phyloP scores from a whole-genome alignment of 2,329 filamentous ascomycete genomes.

The Penicillium sp. region DNA sequence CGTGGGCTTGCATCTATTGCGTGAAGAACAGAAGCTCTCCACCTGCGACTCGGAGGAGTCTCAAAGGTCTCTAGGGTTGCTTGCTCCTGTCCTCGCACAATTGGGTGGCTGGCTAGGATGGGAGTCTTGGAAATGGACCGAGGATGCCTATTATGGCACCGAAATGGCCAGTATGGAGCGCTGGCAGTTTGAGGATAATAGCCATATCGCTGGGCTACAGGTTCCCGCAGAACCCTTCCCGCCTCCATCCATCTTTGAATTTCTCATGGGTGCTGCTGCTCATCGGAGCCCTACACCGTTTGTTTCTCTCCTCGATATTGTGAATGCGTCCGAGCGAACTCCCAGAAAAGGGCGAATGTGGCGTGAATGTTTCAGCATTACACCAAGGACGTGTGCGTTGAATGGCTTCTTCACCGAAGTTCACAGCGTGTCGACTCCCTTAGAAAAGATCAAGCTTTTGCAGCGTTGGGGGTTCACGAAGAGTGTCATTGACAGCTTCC shows the following conservation, averaged over 20 bases:
- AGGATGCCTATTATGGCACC: slow-evolving; percentile 57
- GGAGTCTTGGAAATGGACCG: slow-evolving; percentile 56
- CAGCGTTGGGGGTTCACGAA: slow-evolving; percentile 62
- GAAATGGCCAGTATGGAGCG: slow-evolving; percentile 57
- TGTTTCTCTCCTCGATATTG: slow-evolving; percentile 51
- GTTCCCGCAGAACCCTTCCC: slow-evolving; percentile 51
- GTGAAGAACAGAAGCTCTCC: slow-evolving; percentile 84
- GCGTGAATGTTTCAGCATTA: slow-evolving; percentile 41
- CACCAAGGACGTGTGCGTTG: slow-evolving; percentile 69
- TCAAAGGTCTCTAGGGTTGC: slow-evolving; percentile 45
- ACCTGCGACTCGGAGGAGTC: slow-evolving; percentile 54
- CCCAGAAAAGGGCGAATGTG: slow-evolving; percentile 32
- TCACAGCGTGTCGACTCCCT: slow-evolving; percentile 48
- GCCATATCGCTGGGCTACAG: slow-evolving; percentile 43
- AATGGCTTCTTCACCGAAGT: slow-evolving; percentile 64
- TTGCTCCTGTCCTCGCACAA: slow-evolving; percentile 77
- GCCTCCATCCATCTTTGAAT: slow-evolving; percentile 60
- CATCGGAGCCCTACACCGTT: slow-evolving; percentile 41
- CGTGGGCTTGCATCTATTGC: slow-evolving; percentile 75
- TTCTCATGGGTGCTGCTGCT: slow-evolving; percentile 47
- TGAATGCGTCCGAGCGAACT: slow-evolving; percentile 34
- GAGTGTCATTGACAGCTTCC: slow-evolving; percentile 73
- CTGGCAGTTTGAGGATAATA: slow-evolving; percentile 58
- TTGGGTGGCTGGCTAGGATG: slow-evolving; percentile 80
- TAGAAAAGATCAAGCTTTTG: slow-evolving; percentile 71